Base-by-base conservation (phyloP, 2,329 filamentous ascomycete species). In the Colletotrichum plurivorum region DNA sequence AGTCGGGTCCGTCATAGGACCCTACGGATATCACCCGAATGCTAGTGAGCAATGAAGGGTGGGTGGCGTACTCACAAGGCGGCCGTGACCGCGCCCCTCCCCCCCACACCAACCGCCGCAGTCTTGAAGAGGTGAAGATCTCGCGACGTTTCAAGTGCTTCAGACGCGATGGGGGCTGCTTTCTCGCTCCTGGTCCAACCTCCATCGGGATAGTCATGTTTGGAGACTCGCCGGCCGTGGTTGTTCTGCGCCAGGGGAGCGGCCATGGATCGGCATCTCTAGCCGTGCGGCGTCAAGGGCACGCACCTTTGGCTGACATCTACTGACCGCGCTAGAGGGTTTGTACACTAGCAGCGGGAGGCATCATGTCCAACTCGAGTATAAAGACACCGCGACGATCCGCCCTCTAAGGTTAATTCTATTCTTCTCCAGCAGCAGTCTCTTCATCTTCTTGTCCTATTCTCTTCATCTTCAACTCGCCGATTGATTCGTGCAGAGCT, bases 401-500 rank as follows among this genome's bases (percentile, higher is more conserved):
- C 54, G 43, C 49, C 66, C 15, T 9, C 10, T 2, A 10, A 20
- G 4, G 16, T 5, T 5, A 1, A 4, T 3, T 27, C 3, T 13
- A 1, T 2, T 10, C 27, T 25, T 36, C n/a, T 39, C 31, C 9
- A 39, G 48, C 60, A 65, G 27, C 49, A 46, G 49, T 51, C 5
- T 56, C 62, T 55, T 54, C 25, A 9, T 22, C 43, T 69, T 48
- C 18, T 57, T 63, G 27, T n/a, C 27, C 27, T 52, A 54, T 41
- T 18, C 15, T 52, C 51, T 36, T 51, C 36, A 20, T 58, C 51
- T 59, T 52, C 56, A 20, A 46, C 49, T 54, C 55, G 66, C 62
- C 66, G 66, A 66, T 69, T 66, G 66, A 69, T 56, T 69, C 66
- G 66, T 31, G 66, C 62, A 43, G 46, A 52, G 13, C 6, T 43